These are phyloP conservation scores for Raphanus hybrid DNA, from an alignment of 441 rosid species.

Conservation along the genomic window DNA sequence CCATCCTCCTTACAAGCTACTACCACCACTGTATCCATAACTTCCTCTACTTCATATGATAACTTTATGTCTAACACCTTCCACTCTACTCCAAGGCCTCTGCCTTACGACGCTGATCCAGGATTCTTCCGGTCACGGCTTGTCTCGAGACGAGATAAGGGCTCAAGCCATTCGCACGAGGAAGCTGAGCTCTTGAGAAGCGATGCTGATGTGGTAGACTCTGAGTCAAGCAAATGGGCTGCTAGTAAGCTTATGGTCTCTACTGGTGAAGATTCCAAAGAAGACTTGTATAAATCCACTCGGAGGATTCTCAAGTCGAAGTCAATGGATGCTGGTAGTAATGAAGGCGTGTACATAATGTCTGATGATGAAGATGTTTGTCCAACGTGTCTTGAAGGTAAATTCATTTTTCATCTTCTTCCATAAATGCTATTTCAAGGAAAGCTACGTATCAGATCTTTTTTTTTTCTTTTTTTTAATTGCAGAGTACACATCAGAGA, in stretches of 20 bases:
- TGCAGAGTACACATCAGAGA: slow-evolving; percentile 68
- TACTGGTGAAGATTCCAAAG: slow-evolving; percentile 64
- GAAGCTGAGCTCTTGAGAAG: slow-evolving; percentile 81
- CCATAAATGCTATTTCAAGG: slow-evolving; percentile 1
- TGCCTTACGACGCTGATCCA: slow-evolving; percentile 85
- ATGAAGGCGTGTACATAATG: slow-evolving; percentile 53
- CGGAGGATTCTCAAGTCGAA: slow-evolving; percentile 49
- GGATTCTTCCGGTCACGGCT: slow-evolving; percentile 50
- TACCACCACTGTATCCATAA: slow-evolving; percentile 47
- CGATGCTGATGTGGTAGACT: slow-evolving; percentile 56
- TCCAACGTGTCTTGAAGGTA: slow-evolving; percentile 93
- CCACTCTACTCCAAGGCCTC: slow-evolving; percentile 85
- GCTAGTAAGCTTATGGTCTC: slow-evolving; percentile 57
- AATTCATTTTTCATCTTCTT: slow-evolving; percentile 15
- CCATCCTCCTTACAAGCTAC: slow-evolving; percentile 67
- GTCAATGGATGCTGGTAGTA: slow-evolving; percentile 47
- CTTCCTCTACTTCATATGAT: slow-evolving; percentile 65
- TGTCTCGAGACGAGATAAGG: slow-evolving; percentile 74
- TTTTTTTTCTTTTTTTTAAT: neutral
- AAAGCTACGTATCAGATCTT: neutral
- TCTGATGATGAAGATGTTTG: slow-evolving; percentile 88
- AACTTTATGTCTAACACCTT: slow-evolving; percentile 76
- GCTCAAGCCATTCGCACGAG: slow-evolving; percentile 61
- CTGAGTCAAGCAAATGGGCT: slow-evolving; percentile 55
- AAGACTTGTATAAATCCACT: slow-evolving; percentile 54